Base-by-base conservation (phyloP, 371 early-diverging fungal genomes). In the Aphelidium insulamus region DNA sequence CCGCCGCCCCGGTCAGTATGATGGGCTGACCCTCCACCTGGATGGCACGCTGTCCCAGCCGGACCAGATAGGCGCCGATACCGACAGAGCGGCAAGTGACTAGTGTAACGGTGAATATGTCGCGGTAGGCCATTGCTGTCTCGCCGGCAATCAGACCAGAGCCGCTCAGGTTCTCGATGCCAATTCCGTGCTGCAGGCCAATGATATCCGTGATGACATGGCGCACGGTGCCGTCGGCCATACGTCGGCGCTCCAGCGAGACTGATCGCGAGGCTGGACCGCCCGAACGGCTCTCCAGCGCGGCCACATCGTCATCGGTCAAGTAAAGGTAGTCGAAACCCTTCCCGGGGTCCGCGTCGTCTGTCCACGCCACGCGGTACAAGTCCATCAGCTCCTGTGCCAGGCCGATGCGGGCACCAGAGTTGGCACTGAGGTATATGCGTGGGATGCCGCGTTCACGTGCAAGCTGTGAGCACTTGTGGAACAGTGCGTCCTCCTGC, bases 21-120 rank as follows among this genome's bases (percentile, higher is more conserved):
- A 98, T 91, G 24, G 94, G 92, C 37, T 91, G 82, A 33, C 86
- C 87, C 56, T 86, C 83, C 52, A 88, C 91, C 57, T 97, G 97
- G 34, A 98, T 70, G 24, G 86, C 71, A 40, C 98, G 78, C 52
- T 94, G 90, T 36, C 97, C 97, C 45, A 97, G 74, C 43, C 94
- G 86, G 34, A 90, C 94, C 37, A 98, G 68, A 61, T 97, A 98
- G 15, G 97, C 97, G 50, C 97, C 98, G 44, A 98, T 98, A 55
- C 91, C 92, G 24, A 98, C 97, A 26, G 90, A 87, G 34, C 95
- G 75, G 51, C 95, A 90, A 3, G 95, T 90, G 15, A 95, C 97
- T 36, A 97, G 59, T 6, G 94, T 91, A 23, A 90, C 58, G 16
- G 97, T 97, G 50, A 97, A 94, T 45, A 91, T 90, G 40, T 86